These are phyloP conservation scores for Geotrichum phurueaensis DNA, from an alignment of 1,139 yeast species.

Conservation along the genomic window DNA sequence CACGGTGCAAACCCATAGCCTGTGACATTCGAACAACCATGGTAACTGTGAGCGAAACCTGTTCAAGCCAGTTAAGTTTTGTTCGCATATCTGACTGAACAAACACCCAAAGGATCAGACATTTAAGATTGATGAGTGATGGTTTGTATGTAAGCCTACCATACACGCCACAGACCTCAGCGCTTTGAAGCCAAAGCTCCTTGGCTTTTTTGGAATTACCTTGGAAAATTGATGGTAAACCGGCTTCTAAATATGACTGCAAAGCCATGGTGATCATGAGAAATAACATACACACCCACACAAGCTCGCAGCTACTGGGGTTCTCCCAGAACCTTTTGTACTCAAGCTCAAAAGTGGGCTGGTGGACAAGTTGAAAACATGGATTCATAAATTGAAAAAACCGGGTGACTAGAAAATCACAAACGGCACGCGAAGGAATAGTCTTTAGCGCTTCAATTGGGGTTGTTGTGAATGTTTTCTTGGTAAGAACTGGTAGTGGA, in stretches of 20 bases:
- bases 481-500: background rate
- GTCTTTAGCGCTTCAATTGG: conserved; percentile 25
- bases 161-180: conserved; percentile 29
- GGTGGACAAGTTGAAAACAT: conserved; percentile 29
- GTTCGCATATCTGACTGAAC: conserved; percentile 24
- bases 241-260: conserved; percentile 26
- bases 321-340: conserved; percentile 31
- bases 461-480: background rate
- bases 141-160: conserved; percentile 33
- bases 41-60: conserved; percentile 31
- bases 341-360: conserved; percentile 28
- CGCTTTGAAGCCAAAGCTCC: conserved; percentile 29
- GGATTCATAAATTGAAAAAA: conserved; percentile 32
- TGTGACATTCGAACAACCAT: conserved; percentile 30
- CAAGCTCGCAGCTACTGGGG: conserved; percentile 29
- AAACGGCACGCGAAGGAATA: conserved; percentile 27
- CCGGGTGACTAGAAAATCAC: conserved; percentile 29
- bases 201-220: conserved; percentile 25
- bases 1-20: conserved; percentile 35
- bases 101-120: conserved; percentile 31
- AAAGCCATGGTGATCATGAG: conserved; percentile 30
- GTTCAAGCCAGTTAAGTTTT: conserved; percentile 27
- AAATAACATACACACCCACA: conserved; percentile 31
- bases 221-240: conserved; percentile 19
- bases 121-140: conserved; percentile 30